phyloP scores from a whole-genome alignment of 306 rosid species.

The Cyamopsis tetragonoloba region DNA sequence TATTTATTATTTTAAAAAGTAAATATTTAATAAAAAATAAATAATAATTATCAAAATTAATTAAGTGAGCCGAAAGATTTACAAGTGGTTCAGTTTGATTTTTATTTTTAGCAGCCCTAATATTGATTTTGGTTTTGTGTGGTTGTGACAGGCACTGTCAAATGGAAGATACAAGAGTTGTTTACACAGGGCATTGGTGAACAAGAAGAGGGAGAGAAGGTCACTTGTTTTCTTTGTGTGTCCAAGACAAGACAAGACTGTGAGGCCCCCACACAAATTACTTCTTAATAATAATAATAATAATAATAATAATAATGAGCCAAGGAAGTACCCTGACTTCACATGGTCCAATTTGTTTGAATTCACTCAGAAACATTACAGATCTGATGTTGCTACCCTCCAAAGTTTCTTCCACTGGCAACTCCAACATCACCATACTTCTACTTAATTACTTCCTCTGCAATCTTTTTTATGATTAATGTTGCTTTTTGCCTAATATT shows the following conservation, averaged over 20 bases:
- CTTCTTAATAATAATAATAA: too few relatives aligned
- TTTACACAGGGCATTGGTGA: slow-evolving; percentile 56
- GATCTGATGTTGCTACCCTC: slow-evolving; percentile 53
- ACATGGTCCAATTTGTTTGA: slow-evolving; percentile 51
- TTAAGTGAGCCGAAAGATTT: too few relatives aligned
- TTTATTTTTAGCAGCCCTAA: too few relatives aligned
- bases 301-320: too few relatives aligned
- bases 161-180: slow-evolving; percentile 65
- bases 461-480: background rate
- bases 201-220: slow-evolving; percentile 38
- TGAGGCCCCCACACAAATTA: slow-evolving; percentile 58
- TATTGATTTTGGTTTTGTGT: too few relatives aligned
- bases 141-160: slow-evolving; percentile 39
- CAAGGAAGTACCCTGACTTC: slow-evolving; percentile 62
- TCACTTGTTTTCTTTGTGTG: slow-evolving; percentile 49
- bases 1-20: too few relatives aligned
- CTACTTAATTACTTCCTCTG: background rate
- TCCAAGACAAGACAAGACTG: slow-evolving; percentile 48
- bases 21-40: too few relatives aligned
- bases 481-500: background rate
- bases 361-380: slow-evolving; percentile 49
- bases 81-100: too few relatives aligned
- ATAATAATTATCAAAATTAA: too few relatives aligned
- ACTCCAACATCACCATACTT: slow-evolving; percentile 9
- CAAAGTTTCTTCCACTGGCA: slow-evolving; percentile 48